Conservation (phyloP, 148 eudicot species). For the Chenopodium quinoa region DNA sequence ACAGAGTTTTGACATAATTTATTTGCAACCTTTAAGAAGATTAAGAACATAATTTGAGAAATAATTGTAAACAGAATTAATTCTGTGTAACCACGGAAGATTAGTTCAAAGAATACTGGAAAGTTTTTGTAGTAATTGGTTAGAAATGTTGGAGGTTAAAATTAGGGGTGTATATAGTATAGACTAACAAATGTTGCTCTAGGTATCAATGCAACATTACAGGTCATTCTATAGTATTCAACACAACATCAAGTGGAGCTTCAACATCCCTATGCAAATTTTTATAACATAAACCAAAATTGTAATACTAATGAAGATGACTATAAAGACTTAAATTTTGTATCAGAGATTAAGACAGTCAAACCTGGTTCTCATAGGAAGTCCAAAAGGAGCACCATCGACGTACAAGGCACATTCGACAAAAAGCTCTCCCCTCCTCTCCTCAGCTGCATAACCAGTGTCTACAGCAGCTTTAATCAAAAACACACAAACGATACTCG, state of each 20-base stretch:
- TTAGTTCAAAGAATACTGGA: no score
- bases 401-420: constrained; percentile 87
- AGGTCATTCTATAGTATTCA: background rate
- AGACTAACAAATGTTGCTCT: no score
- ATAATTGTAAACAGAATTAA: no score
- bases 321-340: background rate
- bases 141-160: no score
- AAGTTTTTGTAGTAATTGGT: no score
- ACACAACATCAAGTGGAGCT: no score
- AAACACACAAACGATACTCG: background rate
- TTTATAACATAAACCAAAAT: background rate
- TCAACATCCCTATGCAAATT: no score
- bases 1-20: no score
- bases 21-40: no score
- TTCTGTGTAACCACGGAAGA: background rate
- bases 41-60: no score
- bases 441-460: constrained; percentile 58
- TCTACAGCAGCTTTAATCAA: constrained; percentile 41
- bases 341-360: background rate
- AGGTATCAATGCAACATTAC: background rate
- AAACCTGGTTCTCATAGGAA: constrained; percentile 88
- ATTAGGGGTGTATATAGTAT: no score
- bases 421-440: constrained; percentile 70
- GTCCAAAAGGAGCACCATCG: constrained; percentile 94
- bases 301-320: background rate